Evolutionary conservation across 2,329 filamentous ascomycete genomes (phyloP), one percentile per base, ranked within the genome.

Genomic region (Massarina eburnea): DNA sequence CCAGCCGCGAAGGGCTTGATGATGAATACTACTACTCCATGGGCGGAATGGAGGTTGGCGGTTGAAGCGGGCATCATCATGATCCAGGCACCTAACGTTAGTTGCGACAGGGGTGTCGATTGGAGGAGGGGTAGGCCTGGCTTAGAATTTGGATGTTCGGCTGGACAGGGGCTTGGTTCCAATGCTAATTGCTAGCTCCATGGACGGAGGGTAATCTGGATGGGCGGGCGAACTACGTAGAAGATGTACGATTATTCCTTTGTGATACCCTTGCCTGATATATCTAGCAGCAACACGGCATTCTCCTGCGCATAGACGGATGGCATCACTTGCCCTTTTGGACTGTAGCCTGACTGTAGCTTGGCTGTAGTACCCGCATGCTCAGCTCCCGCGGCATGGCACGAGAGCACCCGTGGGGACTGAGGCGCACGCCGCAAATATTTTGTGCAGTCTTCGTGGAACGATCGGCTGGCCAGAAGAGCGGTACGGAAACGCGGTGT

Each of bases 21-120:
- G 90, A 95, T 55, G 87, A 96, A 68, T 99, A 95, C 70, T 96
- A 87, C 73, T 97, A 95, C 73, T 89, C 92, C 33, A 72, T 76
- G 62, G 71, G 65, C 40, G 64, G 64, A 2, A 61, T 69, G 58
- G 57, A 67, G 24, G 59, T 52, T 15, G 64, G 64, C 46, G 57
- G 49, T 26, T 63, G 58, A 61, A 49, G 43, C 36, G 46, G 17
- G 30, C 12, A 14, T 26, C 27, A 14, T 30, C 27, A 30, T 30
- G 9, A 30, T 14, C n/a, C 12, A 8, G 34, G 27, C 22, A 17
- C 29, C 14, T 29, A 30, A 24, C n/a, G 27, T 39, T 22, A 34
- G 34, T 19, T 39, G 39, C 21, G 34, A 37, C 34, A 43, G 43
- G 47, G 34, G 47, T 39, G 37, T 39, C 39, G 22, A 32, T 21